phyloP scores from a whole-genome alignment of 495 filamentous ascomycete genomes.

The Trichoderma virens region DNA sequence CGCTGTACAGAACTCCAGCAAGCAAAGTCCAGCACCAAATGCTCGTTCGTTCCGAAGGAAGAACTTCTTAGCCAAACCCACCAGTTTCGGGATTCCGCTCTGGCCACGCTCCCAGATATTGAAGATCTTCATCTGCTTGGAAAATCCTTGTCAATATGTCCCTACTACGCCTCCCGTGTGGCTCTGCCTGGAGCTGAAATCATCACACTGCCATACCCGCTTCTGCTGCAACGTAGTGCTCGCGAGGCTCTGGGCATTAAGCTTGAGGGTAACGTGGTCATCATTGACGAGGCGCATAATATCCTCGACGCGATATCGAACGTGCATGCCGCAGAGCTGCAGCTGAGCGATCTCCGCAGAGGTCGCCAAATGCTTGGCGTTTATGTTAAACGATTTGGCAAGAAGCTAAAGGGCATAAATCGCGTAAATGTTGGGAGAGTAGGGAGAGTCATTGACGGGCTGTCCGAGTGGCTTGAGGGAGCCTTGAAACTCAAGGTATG shows the following conservation, averaged over 20 bases:
- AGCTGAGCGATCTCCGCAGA: constrained; percentile 60
- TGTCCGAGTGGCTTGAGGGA: constrained; percentile 57
- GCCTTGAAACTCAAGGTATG: constrained; percentile 34
- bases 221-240: constrained; percentile 82
- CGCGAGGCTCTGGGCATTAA: constrained; percentile 81
- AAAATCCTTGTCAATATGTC: constrained; percentile 74
- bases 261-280: constrained; percentile 77
- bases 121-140: constrained; percentile 80
- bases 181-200: constrained; percentile 84
- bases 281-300: constrained; percentile 97
- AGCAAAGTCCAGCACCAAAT: constrained; percentile 61
- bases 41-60: constrained; percentile 69
- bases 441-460: constrained; percentile 68
- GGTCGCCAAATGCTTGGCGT: constrained; percentile 66
- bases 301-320: constrained; percentile 89
- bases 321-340: constrained; percentile 75
- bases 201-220: constrained; percentile 86
- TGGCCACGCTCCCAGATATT: constrained; percentile 85
- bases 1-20: constrained; percentile 89
- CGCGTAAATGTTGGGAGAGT: constrained; percentile 84
- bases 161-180: constrained; percentile 87
- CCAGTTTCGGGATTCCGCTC: constrained; percentile 78
- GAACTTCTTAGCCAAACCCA: constrained; percentile 64
- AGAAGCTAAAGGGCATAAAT: constrained; percentile 80
- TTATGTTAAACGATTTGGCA: constrained; percentile 83